Evolutionary conservation across 2,329 filamentous ascomycete species (phyloP).

Genomic region (Erysiphe pisi): DNA sequence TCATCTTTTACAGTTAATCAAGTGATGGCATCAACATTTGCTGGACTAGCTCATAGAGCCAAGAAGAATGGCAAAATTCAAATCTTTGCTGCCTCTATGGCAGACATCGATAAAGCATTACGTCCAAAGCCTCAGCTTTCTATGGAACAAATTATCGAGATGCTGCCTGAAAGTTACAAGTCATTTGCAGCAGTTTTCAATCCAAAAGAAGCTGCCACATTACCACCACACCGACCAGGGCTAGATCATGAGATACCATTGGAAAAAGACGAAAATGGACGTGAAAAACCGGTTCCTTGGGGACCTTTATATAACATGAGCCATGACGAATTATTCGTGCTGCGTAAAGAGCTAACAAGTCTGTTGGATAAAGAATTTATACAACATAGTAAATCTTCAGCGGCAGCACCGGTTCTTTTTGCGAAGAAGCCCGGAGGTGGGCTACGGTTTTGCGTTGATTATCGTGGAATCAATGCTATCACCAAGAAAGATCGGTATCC

Average conservation of each 20-base stretch:
- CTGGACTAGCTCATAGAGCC: background rate
- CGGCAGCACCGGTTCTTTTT: background rate
- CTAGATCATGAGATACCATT: conserved; percentile 4
- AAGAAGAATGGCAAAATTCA: background rate
- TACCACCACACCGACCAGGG: background rate
- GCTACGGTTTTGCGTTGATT: conserved; percentile 11
- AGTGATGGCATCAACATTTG: conserved; percentile 3
- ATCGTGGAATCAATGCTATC: background rate
- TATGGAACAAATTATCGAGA: background rate
- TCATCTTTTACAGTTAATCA: conserved; percentile 1
- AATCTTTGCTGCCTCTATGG: background rate
- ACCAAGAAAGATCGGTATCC: background rate
- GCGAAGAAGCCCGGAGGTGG: background rate
- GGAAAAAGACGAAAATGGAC: background rate
- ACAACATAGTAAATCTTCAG: background rate
- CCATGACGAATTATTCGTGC: background rate
- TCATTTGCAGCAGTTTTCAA: conserved; percentile 13
- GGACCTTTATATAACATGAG: background rate
- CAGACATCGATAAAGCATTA: conserved; percentile 25
- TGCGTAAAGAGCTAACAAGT: background rate
- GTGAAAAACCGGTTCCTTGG: background rate
- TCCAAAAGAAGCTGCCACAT: conserved; percentile 4
- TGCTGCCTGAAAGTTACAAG: background rate
- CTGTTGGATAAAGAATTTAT: conserved; percentile 23
- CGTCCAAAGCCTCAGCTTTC: conserved; percentile 6